phyloP scores from a whole-genome alignment of 768 basidiomycete species.

The Suillus luteus region DNA sequence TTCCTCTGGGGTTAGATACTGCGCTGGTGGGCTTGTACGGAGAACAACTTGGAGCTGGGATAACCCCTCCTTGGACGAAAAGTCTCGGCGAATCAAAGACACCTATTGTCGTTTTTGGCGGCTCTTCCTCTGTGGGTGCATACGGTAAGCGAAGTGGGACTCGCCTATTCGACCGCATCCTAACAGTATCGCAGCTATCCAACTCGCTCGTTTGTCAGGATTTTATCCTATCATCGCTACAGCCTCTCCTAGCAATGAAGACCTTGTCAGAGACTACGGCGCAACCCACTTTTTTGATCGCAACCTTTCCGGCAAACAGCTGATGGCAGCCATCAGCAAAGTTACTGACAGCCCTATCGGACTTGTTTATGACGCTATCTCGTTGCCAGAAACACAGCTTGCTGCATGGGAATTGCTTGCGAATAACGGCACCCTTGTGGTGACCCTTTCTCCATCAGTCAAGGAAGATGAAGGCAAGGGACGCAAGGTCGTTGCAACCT shows the following conservation, averaged over 20 bases:
- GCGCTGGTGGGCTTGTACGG: slow-evolving; percentile 50
- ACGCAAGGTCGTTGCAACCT: slow-evolving; percentile 25
- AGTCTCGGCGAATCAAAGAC: slow-evolving; percentile 39
- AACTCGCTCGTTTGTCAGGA: slow-evolving; percentile 41
- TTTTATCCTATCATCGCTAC: slow-evolving; percentile 47
- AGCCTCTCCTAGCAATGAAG: slow-evolving; percentile 34
- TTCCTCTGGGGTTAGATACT: slow-evolving; percentile 49
- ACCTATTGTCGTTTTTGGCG: slow-evolving; percentile 50
- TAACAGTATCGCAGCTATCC: slow-evolving; percentile 31
- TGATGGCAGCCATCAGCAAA: slow-evolving; percentile 26
- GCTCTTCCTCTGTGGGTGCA: slow-evolving; percentile 50
- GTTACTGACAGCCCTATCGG: slow-evolving; percentile 28
- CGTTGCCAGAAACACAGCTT: slow-evolving; percentile 37
- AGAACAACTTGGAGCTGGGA: slow-evolving; percentile 38
- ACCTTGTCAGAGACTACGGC: slow-evolving; percentile 38
- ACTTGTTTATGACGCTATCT: slow-evolving; percentile 36
- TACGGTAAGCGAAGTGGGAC: slow-evolving; percentile 34
- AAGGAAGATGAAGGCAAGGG: slow-evolving; percentile 26
- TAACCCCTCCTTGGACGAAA: slow-evolving; percentile 39
- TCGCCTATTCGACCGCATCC: slow-evolving; percentile 11
- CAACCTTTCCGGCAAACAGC: slow-evolving; percentile 19
- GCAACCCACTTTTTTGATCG: slow-evolving; percentile 45
- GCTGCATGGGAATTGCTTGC: slow-evolving; percentile 35
- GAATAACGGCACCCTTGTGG: slow-evolving; percentile 34
- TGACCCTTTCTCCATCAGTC: slow-evolving; percentile 26